Conservation (phyloP, 169 alveolate genomes). For the Neospora caninum region DNA sequence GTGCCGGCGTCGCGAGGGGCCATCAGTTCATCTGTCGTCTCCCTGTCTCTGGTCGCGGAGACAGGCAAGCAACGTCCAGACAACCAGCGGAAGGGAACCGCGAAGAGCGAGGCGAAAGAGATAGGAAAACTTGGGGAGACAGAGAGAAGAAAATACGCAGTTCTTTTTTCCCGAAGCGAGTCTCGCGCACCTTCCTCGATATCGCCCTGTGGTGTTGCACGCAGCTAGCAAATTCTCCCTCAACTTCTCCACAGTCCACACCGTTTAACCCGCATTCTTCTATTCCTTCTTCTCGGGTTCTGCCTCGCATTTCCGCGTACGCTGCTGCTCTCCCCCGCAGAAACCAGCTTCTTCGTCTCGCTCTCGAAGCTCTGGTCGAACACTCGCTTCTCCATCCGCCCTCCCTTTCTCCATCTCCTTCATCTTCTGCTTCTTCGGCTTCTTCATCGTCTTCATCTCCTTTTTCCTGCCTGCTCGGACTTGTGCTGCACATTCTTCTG, state of each 20-base stretch:
- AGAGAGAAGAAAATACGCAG: too few species aligned
- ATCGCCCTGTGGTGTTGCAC: background rate
- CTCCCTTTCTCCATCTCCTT: background rate
- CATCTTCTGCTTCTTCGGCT: background rate
- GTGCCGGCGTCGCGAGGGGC: background rate
- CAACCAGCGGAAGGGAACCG: too few species aligned
- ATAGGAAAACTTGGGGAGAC: too few species aligned
- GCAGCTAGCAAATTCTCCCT: background rate
- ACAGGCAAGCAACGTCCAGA: too few species aligned
- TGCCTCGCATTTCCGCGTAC: background rate
- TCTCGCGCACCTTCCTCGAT: background rate
- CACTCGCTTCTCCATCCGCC: background rate
- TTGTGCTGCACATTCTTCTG: background rate
- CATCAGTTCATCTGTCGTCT: background rate
- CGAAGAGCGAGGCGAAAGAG: too few species aligned
- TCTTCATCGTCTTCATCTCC: background rate
- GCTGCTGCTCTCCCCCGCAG: background rate
- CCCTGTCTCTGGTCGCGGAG: too few species aligned
- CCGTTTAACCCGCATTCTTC: background rate
- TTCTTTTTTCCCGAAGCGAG: too few species aligned
- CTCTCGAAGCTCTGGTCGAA: background rate
- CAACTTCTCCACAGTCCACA: background rate
- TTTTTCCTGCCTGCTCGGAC: background rate
- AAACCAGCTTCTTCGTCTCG: background rate
- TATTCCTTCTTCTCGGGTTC: background rate